These are phyloP conservation scores for Alliaria petiolata DNA, from an alignment of 345 rosid species.

Conservation along the genomic window DNA sequence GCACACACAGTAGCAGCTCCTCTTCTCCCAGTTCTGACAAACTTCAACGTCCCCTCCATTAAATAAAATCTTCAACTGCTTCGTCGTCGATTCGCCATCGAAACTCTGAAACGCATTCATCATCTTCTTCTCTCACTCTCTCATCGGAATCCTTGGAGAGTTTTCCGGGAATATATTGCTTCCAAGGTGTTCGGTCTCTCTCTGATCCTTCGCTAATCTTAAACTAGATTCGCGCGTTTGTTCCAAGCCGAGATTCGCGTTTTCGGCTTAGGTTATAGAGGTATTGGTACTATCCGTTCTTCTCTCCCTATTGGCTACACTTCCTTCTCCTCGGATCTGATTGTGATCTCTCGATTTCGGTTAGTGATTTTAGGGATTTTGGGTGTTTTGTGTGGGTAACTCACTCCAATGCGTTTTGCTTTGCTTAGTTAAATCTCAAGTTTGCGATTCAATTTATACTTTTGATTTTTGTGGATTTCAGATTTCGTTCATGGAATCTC, in stretches of 20 bases:
- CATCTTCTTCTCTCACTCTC: not conserved
- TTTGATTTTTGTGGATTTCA: not conserved
- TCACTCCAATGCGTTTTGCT: not conserved
- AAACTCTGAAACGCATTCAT: conserved; percentile 8
- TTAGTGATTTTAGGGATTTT: conserved; percentile 10
- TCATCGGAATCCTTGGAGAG: not conserved
- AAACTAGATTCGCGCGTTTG: conserved; percentile 24
- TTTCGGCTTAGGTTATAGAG: conserved; percentile 2
- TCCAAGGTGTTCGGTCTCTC: not conserved
- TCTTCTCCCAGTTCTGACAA: conserved; percentile 11
- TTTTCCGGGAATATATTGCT: not conserved
- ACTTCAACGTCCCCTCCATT: conserved; percentile 2
- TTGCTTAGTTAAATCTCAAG: conserved; percentile 4
- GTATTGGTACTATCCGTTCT: not conserved
- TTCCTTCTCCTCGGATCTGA: conserved; percentile 29
- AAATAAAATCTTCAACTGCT: not conserved
- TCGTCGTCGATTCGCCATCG: conserved; percentile 19
- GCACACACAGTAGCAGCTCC: conserved; percentile 20
- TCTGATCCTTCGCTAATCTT: conserved; percentile 1
- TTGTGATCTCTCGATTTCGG: conserved; percentile 18
- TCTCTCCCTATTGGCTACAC: not conserved
- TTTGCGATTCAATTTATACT: not conserved
- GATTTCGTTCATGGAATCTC: conserved; percentile 27
- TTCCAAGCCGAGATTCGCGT: conserved; percentile 24
- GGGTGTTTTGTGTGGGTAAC: not conserved